Evolutionary conservation across 495 filamentous ascomycete genomes (phyloP).

Genomic region (Cladorrhinum samala): DNA sequence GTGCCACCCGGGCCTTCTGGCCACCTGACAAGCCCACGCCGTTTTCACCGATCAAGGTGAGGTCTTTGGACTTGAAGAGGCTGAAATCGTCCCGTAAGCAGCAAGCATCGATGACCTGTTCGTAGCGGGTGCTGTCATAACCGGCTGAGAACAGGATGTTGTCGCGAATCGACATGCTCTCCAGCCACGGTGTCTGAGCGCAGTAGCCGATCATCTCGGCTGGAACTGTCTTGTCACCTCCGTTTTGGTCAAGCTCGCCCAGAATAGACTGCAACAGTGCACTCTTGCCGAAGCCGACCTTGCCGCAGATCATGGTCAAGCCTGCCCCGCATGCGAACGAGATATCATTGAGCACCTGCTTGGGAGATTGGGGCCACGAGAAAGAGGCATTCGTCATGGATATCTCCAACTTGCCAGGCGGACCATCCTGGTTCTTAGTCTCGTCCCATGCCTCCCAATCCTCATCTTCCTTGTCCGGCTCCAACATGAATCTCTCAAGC

Average conservation of each 20-base stretch:
- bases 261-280: conserved; percentile 72
- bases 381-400: conserved; percentile 60
- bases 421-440: background rate
- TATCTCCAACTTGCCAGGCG: conserved; percentile 31
- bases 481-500: conserved; percentile 76
- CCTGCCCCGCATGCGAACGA: conserved; percentile 56
- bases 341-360: conserved; percentile 58
- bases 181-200: conserved; percentile 81
- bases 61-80: conserved; percentile 83
- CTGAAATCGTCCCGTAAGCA: conserved; percentile 87
- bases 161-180: conserved; percentile 83
- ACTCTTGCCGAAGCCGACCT: conserved; percentile 76
- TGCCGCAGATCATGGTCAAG: conserved; percentile 57
- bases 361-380: conserved; percentile 62
- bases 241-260: conserved; percentile 65
- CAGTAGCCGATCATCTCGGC: conserved; percentile 74
- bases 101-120: conserved; percentile 82
- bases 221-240: conserved; percentile 53
- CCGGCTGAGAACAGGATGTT: conserved; percentile 74
- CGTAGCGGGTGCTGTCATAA: conserved; percentile 75
- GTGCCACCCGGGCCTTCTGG: conserved; percentile 85
- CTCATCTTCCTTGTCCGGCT: conserved; percentile 62
- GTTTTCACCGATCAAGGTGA: conserved; percentile 90
- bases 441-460: conserved; percentile 27
- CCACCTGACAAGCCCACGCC: conserved; percentile 95